Percentiles rank a stretch among this genome's conserved stretches.
These are phyloP conservation scores for Pseudogymnoascus sp. DNA, from an alignment of 2,329 filamentous ascomycete species.

Conservation along the genomic window DNA sequence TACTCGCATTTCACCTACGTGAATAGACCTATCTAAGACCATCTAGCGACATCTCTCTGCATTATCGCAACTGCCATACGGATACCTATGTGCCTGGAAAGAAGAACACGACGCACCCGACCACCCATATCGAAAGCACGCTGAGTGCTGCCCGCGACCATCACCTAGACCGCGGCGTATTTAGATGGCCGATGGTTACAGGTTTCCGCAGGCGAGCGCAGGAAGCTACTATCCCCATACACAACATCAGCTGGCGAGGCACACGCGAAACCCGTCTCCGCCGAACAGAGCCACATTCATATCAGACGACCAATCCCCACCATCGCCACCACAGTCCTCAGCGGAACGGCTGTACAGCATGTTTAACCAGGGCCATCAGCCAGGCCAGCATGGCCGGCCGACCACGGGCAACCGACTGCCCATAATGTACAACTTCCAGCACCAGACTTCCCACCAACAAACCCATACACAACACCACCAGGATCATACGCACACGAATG, in stretches of 20 bases:
- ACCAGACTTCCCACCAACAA: constrained; percentile 42
- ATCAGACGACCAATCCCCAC: constrained; percentile 31
- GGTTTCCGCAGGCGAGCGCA: constrained; percentile 54
- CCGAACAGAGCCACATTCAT: constrained; percentile 29
- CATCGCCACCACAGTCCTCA: constrained; percentile 45
- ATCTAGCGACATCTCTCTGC: background rate
- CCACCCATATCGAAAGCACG: constrained; percentile 5
- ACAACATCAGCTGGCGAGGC: constrained; percentile 37
- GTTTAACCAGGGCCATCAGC: constrained; percentile 66
- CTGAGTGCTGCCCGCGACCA: constrained; percentile 3
- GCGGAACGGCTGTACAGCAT: constrained; percentile 44
- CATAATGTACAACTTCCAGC: constrained; percentile 66
- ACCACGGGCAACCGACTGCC: constrained; percentile 45
- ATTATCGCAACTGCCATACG: constrained; percentile 4
- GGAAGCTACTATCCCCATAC: constrained; percentile 51
- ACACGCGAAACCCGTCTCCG: constrained; percentile 38
- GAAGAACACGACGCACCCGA: constrained; percentile 8
- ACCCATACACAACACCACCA: constrained; percentile 58
- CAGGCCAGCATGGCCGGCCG: constrained; percentile 65
- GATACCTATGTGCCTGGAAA: constrained; percentile 9
- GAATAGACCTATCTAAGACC: background rate
- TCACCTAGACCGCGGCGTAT: constrained; percentile 28
- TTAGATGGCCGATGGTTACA: constrained; percentile 67
- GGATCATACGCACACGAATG: constrained; percentile 49
- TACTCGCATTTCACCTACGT: background rate